phyloP scores from a whole-genome alignment of 2,329 filamentous ascomycete species.

The Lithohypha guttulata region DNA sequence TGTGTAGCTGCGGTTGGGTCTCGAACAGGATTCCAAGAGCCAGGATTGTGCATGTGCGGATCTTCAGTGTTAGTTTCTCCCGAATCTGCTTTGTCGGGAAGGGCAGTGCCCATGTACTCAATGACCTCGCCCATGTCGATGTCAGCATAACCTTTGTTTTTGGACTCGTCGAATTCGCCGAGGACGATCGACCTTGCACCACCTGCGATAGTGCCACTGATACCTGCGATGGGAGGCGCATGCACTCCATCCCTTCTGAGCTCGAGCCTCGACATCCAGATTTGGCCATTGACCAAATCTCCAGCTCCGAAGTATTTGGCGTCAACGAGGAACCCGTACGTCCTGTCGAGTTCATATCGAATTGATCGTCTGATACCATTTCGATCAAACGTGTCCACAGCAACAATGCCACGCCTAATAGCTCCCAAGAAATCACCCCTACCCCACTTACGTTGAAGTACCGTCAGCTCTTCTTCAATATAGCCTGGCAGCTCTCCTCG shows the following conservation, averaged over 20 bases:
- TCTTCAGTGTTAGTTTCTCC: slow-evolving; percentile 16
- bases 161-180: slow-evolving; percentile 22
- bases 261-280: slow-evolving; percentile 19
- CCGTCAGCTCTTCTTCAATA: slow-evolving; percentile 16
- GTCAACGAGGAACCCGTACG: not conserved
- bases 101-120: slow-evolving; percentile 42
- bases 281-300: slow-evolving; percentile 22
- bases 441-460: slow-evolving; percentile 15
- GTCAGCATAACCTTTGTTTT: slow-evolving; percentile 36
- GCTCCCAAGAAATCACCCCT: slow-evolving; percentile 14
- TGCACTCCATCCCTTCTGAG: slow-evolving; percentile 24
- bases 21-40: slow-evolving; percentile 19
- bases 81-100: slow-evolving; percentile 22
- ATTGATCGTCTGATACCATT: not conserved
- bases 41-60: slow-evolving; percentile 15
- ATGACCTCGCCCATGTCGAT: slow-evolving; percentile 41
- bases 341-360: not conserved
- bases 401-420: slow-evolving; percentile 11
- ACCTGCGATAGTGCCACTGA: slow-evolving; percentile 34
- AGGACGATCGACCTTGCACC: slow-evolving; percentile 49
- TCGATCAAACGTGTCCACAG: not conserved
- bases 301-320: slow-evolving; percentile 17
- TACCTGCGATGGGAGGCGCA: slow-evolving; percentile 26
- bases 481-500: slow-evolving; percentile 8
- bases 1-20: slow-evolving; percentile 27